Percentiles rank a stretch among this genome's conserved stretches.
phyloP scores from a whole-genome alignment of 306 rosid genomes.

The Fragaria vesca region DNA sequence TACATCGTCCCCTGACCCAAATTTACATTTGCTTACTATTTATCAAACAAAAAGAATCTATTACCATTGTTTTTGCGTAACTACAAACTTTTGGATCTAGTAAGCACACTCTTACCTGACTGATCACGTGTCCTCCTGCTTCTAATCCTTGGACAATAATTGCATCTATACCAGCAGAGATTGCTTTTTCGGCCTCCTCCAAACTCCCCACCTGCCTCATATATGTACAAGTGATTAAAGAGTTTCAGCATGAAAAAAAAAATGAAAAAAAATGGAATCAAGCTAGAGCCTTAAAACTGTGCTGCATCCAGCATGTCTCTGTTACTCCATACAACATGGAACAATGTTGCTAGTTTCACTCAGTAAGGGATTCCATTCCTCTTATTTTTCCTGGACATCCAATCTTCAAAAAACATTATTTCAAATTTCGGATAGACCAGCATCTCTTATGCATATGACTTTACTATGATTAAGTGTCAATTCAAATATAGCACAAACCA shows the following conservation, averaged over 20 bases:
- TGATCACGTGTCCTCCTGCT: constrained; percentile 93
- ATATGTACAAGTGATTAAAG: constrained; percentile 16
- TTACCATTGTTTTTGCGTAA: background rate
- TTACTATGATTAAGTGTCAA: background rate
- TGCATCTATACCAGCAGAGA: constrained; percentile 71
- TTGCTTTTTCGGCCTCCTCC: constrained; percentile 53
- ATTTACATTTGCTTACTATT: background rate
- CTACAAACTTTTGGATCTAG: constrained; percentile 12
- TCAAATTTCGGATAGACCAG: background rate
- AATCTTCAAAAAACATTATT: background rate
- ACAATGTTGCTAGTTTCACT: background rate
- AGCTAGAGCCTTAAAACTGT: background rate
- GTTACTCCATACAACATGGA: background rate
- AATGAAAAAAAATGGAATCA: background rate
- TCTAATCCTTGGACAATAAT: constrained; percentile 84
- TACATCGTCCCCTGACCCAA: background rate
- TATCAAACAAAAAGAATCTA: background rate
- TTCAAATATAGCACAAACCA: background rate
- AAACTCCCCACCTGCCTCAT: constrained; percentile 57
- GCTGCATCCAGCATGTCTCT: background rate
- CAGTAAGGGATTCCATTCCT: background rate
- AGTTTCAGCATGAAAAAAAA: background rate
- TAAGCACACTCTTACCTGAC: constrained; percentile 54
- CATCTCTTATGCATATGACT: background rate
- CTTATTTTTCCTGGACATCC: background rate